Base-by-base conservation (phyloP, 2,329 filamentous ascomycete genomes). In the Blastomyces silverae region DNA sequence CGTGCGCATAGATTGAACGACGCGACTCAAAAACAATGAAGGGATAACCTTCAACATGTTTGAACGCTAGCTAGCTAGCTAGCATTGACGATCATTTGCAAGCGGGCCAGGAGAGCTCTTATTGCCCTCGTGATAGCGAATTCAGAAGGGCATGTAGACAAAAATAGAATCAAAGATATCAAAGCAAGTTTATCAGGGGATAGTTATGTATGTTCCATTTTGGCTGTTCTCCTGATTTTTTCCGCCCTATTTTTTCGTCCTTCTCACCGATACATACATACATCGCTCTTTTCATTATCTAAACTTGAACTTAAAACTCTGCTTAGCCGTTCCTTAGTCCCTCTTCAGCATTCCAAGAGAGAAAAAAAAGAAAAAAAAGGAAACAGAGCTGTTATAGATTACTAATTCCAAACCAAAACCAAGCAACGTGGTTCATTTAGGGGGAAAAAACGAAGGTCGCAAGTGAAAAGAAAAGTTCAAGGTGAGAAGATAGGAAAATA, bases 301-400 rank as follows among this genome's bases (percentile, higher is more conserved):
- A 52, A 22, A 25, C 17, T 46, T 20, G 1, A 20, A 20, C 15
- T 5, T 25, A 28, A 53, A 15, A 53, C 20, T 8, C 15, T 55
- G 15, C 10, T 55, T 11, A 28, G 25, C 25, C 6, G 22, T 20
- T 48, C 20, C 44, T n/a, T 20, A 10, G 15, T 6, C 17, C 31
- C 39, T 39, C 31, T 28, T 39, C 55, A 20, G 11, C n/a, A 39
- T 22, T 50, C 37, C 37, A 39, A 13, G 37, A 46, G 20, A 7
- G 1, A 11, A n/a, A 37, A 44, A 46, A 25, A 44, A 61, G 1
- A 44, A 53, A 57, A 55, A 46, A 50, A 61, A 48, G 25, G 37
- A 67, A 62, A 56, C 53, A 56, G 56, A 13, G 37, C 34, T 42
- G 56, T 25, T 39, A 44, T 58, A 15, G 20, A 25, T 28, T 39